phyloP scores from a whole-genome alignment of 2,329 filamentous ascomycete species.

The Mycosphaerella sp. region DNA sequence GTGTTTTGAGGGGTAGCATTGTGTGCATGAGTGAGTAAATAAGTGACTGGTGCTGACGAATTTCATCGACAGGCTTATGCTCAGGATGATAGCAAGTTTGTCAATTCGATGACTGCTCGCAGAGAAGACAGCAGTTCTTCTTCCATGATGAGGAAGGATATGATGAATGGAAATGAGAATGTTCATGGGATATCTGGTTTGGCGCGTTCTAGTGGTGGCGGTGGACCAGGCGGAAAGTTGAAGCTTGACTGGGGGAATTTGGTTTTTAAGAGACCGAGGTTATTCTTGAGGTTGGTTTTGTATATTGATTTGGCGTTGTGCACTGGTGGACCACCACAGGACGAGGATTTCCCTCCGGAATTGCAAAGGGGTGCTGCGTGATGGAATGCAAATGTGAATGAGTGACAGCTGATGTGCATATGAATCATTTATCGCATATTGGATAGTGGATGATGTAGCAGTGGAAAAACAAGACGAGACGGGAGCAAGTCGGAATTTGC shows the following conservation, averaged over 20 bases:
- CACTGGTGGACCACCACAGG: constrained; percentile 16
- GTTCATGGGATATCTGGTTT: background rate
- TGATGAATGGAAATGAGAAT: constrained; percentile 6
- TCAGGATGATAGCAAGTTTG: constrained; percentile 19
- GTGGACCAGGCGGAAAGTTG: constrained; percentile 11
- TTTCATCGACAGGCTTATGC: constrained; percentile 10
- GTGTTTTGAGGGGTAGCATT: background rate
- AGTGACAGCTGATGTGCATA: background rate
- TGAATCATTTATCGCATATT: background rate
- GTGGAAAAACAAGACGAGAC: background rate
- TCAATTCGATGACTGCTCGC: constrained; percentile 19
- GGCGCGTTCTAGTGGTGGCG: background rate
- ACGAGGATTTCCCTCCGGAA: constrained; percentile 21
- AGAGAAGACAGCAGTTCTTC: constrained; percentile 1
- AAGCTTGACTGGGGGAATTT: constrained; percentile 22
- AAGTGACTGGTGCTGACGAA: background rate
- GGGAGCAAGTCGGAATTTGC: too few relatives aligned
- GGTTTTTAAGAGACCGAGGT: constrained; percentile 20
- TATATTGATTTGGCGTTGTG: constrained; percentile 21
- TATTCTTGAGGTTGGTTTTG: constrained; percentile 19
- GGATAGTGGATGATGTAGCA: background rate
- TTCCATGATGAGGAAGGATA: constrained; percentile 6
- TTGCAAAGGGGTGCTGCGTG: constrained; percentile 16
- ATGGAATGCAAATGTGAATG: background rate
- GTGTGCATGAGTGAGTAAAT: background rate